Conservation (phyloP, 345 rosid genomes). For the Moricandia moricandioides region DNA sequence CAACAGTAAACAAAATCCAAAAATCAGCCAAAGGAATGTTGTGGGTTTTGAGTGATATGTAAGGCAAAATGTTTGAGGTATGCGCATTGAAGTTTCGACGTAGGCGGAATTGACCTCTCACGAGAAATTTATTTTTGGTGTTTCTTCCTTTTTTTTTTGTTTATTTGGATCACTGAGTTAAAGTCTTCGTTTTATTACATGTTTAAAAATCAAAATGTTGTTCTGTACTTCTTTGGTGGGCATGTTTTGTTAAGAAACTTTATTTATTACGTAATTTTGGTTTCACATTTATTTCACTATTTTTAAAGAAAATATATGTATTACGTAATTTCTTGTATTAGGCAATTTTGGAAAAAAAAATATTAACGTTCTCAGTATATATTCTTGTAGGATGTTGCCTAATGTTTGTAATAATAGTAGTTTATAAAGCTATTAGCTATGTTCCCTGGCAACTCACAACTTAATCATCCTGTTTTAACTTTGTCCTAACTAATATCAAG, state of each 20-base stretch:
- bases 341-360: not conserved
- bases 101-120: conserved; percentile 15
- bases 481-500: too few relatives aligned
- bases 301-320: too few relatives aligned
- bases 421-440: conserved; percentile 15
- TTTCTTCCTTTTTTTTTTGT: not conserved
- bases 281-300: not conserved
- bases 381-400: not conserved
- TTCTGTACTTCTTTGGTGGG: not conserved
- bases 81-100: not conserved
- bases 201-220: not conserved
- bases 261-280: not conserved
- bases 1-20: conserved; percentile 52
- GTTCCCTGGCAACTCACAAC: conserved; percentile 26
- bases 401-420: not conserved
- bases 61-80: conserved; percentile 16
- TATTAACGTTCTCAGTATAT: not conserved
- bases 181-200: not conserved
- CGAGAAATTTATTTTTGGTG: conserved; percentile 11
- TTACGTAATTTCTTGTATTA: not conserved
- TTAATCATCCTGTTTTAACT: too few relatives aligned
- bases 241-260: not conserved
- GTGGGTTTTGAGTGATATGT: conserved; percentile 18
- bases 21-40: not conserved
- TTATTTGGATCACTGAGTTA: conserved; percentile 7